Evolutionary conservation across 2,329 filamentous ascomycete genomes (phyloP), one percentile per base, ranked within the genome.

Genomic region (Xylaria sp.): DNA sequence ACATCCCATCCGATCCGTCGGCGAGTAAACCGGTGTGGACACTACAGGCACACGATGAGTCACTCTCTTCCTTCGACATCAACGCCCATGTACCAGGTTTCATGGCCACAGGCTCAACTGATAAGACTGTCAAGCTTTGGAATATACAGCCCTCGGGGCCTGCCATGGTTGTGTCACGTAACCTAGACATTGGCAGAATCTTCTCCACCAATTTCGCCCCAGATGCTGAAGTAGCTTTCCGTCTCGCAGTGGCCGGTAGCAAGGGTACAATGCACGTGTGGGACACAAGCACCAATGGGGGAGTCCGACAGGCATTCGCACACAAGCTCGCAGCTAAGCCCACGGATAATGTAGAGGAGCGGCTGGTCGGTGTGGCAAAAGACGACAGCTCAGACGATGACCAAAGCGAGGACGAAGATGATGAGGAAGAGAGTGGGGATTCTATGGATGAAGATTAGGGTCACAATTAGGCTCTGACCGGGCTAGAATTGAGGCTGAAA

Each of bases 121-220:
- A 99, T 81, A 94, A 92, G 81, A 91, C 90, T 5, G 93, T 98
- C 70, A 99, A 99, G 83, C 83, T 99, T 59, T 99, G 95, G 95
- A 97, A 97, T 78, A 87, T 97, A 59, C 85, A 90, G 69, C 77
- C 89, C 11, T 85, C 86, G 40, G 93, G 92, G 2, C 95, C 95
- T 1, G 91, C 88, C 63, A 91, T 99, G 86, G 92, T 99, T 1
- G 91, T 96, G 4, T 91, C 91, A 25, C 88, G 95, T 68, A 94
- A 98, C 76, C 81, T 98, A 46, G 95, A 96, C 56, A 91, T 99
- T 17, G 95, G 95, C 62, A 96, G 94, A 78, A 90, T 99, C 37
- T 99, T 99, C 78, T 92, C 92, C 10, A 90, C 93, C 2, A 86
- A 85, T 6, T 99, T 98, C 76, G 95, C 91, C 3, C 94, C 95